Percentiles rank a stretch among this genome's conserved stretches.
phyloP scores from a whole-genome alignment of 352 stramenopile genomes.

The Globisporangium emineosum region DNA sequence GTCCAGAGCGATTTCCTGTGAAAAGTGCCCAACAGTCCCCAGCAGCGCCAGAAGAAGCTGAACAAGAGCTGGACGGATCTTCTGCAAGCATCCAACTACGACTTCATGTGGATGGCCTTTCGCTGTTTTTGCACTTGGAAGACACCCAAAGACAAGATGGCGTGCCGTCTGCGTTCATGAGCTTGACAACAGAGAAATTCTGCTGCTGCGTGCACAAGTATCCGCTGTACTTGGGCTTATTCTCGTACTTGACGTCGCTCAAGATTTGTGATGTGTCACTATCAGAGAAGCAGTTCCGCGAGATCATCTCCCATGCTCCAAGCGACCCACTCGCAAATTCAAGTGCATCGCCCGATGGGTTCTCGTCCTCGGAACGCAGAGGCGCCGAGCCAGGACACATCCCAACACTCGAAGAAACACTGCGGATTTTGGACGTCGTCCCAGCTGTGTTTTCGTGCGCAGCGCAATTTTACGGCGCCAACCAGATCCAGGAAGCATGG shows the following conservation, averaged over 20 bases:
- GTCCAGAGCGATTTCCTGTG: background rate
- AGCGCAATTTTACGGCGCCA: conserved; percentile 70
- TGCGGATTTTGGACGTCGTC: conserved; percentile 46
- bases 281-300: conserved; percentile 51
- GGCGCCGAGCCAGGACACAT: conserved; percentile 31
- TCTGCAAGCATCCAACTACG: conserved; percentile 63
- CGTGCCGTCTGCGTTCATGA: conserved; percentile 48
- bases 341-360: background rate
- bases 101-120: conserved; percentile 67
- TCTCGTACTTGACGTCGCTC: conserved; percentile 68
- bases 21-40: conserved; percentile 21
- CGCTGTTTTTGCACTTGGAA: conserved; percentile 60
- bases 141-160: conserved; percentile 29
- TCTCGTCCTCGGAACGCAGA: conserved; percentile 11
- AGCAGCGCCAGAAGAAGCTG: conserved; percentile 2
- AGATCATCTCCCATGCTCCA: conserved; percentile 60
- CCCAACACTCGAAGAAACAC: conserved; percentile 54
- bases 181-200: conserved; percentile 67
- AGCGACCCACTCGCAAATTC: background rate
- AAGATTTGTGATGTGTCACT: conserved; percentile 70
- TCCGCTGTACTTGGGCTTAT: conserved; percentile 63
- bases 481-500: conserved; percentile 77
- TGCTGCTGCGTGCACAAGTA: conserved; percentile 70
- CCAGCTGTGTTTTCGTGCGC: conserved; percentile 75
- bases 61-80: conserved; percentile 27